Evolutionary conservation across 2,329 filamentous ascomycete genomes (phyloP), one percentile per base, ranked within the genome.

Genomic region (Aspergillus phoenicis): DNA sequence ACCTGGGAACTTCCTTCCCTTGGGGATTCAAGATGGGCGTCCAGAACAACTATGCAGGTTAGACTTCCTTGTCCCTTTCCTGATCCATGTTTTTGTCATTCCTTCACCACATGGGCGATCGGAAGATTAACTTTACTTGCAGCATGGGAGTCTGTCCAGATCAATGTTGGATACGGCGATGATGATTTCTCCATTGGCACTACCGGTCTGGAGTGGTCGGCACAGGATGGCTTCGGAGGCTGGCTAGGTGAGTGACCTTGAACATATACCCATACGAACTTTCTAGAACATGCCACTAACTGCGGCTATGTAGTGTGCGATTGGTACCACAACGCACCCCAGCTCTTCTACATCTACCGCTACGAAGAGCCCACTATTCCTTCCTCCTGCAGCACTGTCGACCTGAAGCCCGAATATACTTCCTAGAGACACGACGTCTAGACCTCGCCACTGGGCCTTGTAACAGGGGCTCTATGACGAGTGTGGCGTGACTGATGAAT

Each of bases 241-340:
- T 79, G 77, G 77, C 64, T 78, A 30, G 74, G 76, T 78, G 67
- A 70, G 75, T 70, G 39, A 47, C 20, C 30, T 48, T 26, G 13
- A 47, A 17, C 30, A 22, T 45, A 6, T 24, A 38, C 26, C n/a
- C 13, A 36, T 36, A 36, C 33, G 13, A 13, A 15, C 11, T 5
- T 5, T 13, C 13, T 20, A 20, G 43, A 4, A 20, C 17, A 24
- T 41, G 15, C 22, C 13, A 39, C 48, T 57, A 15, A 56, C 57
- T 62, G 54, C 61, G 33, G 7, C 24, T 45, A 15, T 52, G 38
- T 58, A 78, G 77, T 75, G 7, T 79, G 77, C 62, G 72, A 78
- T 54, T 78, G 76, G 77, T 73, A 65, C 62, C 76, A 79, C 66
- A 72, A 72, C 39, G 69, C 67, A 20, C 76, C 77, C 26, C 76